Percentiles rank a stretch among this genome's conserved stretches.
Evolutionary conservation across 257 asterid species (phyloP).

Genomic region (Capsicum rhomboideum): DNA sequence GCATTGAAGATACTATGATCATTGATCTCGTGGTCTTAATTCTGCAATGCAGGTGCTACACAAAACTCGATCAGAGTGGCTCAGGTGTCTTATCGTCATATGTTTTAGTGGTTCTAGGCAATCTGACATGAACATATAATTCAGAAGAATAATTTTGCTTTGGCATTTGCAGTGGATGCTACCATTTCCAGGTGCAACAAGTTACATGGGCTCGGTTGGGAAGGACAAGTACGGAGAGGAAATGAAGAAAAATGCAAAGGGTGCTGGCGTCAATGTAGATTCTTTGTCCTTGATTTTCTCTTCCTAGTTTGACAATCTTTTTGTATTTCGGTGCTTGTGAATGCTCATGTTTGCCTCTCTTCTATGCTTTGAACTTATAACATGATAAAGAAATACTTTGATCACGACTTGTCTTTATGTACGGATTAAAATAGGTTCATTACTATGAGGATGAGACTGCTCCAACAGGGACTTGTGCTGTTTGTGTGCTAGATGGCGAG

Average conservation of each 20-base stretch:
- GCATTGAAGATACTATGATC: background rate
- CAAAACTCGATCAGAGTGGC: slow-evolving; percentile 96
- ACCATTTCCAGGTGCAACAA: slow-evolving; percentile 71
- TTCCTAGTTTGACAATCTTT: background rate
- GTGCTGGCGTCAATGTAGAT: slow-evolving; percentile 74
- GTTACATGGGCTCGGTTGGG: slow-evolving; percentile 61
- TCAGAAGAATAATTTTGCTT: background rate
- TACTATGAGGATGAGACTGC: slow-evolving; percentile 75
- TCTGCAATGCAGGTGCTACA: slow-evolving; percentile 66
- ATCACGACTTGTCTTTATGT: slow-evolving; percentile 3
- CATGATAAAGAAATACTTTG: background rate
- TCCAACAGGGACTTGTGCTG: slow-evolving; percentile 94
- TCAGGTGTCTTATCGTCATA: slow-evolving; percentile 42
- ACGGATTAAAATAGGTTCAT: slow-evolving; percentile 44
- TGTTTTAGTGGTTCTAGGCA: background rate
- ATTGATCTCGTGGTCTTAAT: background rate
- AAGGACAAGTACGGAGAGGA: slow-evolving; percentile 82
- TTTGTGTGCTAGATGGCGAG: slow-evolving; percentile 86
- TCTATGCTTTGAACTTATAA: background rate
- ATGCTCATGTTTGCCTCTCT: background rate
- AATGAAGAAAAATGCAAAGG: slow-evolving; percentile 72
- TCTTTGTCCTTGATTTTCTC: background rate
- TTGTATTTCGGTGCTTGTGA: background rate
- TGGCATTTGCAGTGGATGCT: slow-evolving; percentile 38
- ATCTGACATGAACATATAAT: background rate